Percentiles rank a stretch among this genome's conserved stretches.
Evolutionary conservation across 2,329 filamentous ascomycete species (phyloP).

Genomic region (Botrytis cinerea): DNA sequence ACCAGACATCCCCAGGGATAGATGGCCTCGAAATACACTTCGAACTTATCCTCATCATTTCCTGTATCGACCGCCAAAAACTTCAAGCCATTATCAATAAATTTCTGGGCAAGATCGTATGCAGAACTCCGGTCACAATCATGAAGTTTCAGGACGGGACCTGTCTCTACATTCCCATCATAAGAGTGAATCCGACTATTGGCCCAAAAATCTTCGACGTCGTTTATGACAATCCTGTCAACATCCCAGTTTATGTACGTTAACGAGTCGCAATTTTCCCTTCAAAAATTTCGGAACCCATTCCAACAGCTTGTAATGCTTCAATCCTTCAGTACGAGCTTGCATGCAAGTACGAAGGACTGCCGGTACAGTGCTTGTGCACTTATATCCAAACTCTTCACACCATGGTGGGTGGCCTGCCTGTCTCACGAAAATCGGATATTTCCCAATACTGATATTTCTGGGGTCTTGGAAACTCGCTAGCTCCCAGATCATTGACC

Average conservation of each 20-base stretch:
- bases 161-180: not conserved
- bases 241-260: not conserved
- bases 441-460: not conserved
- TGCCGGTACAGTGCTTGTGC: not conserved
- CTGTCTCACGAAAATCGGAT: not conserved
- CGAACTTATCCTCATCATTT: not conserved
- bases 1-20: not conserved
- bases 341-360: not conserved
- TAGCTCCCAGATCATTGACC: not conserved
- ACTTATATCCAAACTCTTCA: not conserved
- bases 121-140: not conserved
- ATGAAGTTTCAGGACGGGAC: not conserved
- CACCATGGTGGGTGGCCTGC: not conserved
- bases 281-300: not conserved
- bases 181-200: rapidly evolving
- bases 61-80: not conserved
- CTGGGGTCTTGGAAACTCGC: not conserved
- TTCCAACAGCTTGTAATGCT: not conserved
- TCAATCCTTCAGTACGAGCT: not conserved
- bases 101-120: not conserved
- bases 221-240: not conserved
- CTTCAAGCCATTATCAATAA: not conserved
- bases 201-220: not conserved
- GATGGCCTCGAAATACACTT: not conserved
- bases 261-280: rapidly evolving